Evolutionary conservation across 768 basidiomycete genomes (phyloP), one percentile per base, ranked within the genome.

Genomic region (Lactifluus pinguis): DNA sequence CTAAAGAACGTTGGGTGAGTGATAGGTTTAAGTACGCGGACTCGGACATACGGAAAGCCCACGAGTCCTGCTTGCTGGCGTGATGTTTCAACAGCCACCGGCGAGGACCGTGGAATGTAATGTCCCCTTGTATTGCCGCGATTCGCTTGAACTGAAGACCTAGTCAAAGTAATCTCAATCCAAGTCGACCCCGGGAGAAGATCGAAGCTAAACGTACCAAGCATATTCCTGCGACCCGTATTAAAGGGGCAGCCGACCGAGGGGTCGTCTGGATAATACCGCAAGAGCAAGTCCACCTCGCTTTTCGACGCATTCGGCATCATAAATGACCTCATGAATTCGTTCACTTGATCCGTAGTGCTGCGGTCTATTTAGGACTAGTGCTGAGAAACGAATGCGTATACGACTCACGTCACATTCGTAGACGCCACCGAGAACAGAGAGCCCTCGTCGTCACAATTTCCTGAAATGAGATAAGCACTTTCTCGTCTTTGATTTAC

Each of bases 361-460:
- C 62, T 61, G 32, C 15, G 29, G 8, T 30, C 34, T 17, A n/a
- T 15, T 50, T 60, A 8, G 30, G 42, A 29, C 36, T 8, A 45
- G 51, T 55, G 47, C 13, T n/a, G 32, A 42, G 15, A 36, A n/a
- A 41, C 15, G 47, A 36, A 6, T 15, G n/a, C 8, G 15, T 19
- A 47, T 14, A 29, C 19, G 42, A 55, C 70, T 1, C 64, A 75
- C 74, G 71, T 68, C 41, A 75, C 63, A 55, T 74, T 73, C 6
- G 53, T 25, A 0, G 49, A 65, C 2, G 65, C 53, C 7, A 74
- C 21, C 0, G 72, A 61, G 66, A 75, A 75, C 3, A 73, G 49
- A 0, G 83, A 82, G 6, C 83, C 84, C 67, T 86, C 84, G 56
- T 85, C 84, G 53, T 84, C 81, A 61, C 75, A 76, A 61, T 81